Evolutionary conservation across 805 yeast species (phyloP).

Genomic region (Nematodospora valgi): DNA sequence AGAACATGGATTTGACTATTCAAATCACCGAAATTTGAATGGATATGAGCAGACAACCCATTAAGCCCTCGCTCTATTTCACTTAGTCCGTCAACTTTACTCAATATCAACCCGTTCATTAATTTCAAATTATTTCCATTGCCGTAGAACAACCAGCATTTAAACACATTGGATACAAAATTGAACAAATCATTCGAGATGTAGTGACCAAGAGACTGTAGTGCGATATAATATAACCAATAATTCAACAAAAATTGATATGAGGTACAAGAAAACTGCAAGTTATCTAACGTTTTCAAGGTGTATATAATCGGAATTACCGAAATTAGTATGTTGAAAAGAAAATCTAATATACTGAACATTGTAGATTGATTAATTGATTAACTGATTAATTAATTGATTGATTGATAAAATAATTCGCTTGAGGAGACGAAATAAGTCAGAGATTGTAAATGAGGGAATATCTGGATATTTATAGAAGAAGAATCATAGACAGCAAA

Average conservation of each 20-base stretch:
- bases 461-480: too few relatives aligned
- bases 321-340: conserved; percentile 6
- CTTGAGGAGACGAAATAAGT: too few relatives aligned
- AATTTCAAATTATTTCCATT: conserved; percentile 2
- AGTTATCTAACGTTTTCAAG: conserved; percentile 10
- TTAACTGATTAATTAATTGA: neutral
- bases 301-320: conserved; percentile 10
- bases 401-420: neutral
- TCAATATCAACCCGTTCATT: conserved; percentile 1
- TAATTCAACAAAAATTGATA: conserved; percentile 11
- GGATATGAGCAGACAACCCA: conserved; percentile 1
- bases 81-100: neutral
- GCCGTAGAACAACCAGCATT: conserved; percentile 10
- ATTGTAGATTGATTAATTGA: conserved; percentile 1
- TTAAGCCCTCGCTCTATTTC: conserved; percentile 2
- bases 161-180: neutral
- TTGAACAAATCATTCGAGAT: neutral
- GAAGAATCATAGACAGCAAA: too few relatives aligned
- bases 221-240: conserved; percentile 9
- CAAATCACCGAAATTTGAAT: conserved; percentile 1
- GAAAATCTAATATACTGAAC: conserved; percentile 7
- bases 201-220: conserved; percentile 4
- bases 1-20: conserved; percentile 1
- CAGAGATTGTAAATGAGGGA: too few relatives aligned
- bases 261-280: conserved; percentile 6